Evolutionary conservation across 371 early-diverging fungal species (phyloP).

Genomic region (Mucor lusitanicus): DNA sequence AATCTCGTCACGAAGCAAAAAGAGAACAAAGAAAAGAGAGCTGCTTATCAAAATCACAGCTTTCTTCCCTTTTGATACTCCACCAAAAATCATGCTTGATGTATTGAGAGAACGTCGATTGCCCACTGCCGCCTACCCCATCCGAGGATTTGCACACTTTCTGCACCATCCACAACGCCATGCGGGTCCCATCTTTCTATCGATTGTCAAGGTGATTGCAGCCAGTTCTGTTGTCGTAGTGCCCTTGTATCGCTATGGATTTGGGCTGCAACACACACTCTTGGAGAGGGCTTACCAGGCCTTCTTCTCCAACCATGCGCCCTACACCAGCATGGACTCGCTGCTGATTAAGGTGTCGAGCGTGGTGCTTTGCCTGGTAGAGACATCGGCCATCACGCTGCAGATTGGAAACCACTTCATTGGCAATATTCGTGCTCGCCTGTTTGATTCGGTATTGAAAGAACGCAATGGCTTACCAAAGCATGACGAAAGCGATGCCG

Average conservation of each 20-base stretch:
- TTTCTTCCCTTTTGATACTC: neutral
- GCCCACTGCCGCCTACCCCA: constrained; percentile 29
- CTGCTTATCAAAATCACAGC: neutral
- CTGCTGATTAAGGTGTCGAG: constrained; percentile 14
- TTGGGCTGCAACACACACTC: constrained; percentile 23
- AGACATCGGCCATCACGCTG: constrained; percentile 30
- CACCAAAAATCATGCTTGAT: neutral
- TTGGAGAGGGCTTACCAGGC: constrained; percentile 4
- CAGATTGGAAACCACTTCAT: constrained; percentile 27
- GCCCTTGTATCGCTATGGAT: constrained; percentile 33
- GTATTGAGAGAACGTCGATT: constrained; percentile 7
- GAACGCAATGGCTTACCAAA: constrained; percentile 26
- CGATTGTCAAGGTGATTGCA: constrained; percentile 35
- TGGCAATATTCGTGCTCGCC: constrained; percentile 30
- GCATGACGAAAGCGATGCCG: neutral
- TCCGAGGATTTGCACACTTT: constrained; percentile 40
- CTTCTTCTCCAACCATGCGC: neutral
- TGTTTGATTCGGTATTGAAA: constrained; percentile 39
- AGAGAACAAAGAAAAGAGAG: too few species aligned
- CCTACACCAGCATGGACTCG: neutral
- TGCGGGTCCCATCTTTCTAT: constrained; percentile 33
- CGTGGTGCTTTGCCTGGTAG: constrained; percentile 23
- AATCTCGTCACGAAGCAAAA: constrained; percentile 1
- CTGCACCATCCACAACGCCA: constrained; percentile 29
- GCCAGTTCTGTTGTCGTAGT: constrained; percentile 30